Evolutionary conservation across 2,329 filamentous ascomycete species (phyloP).

Genomic region (Claviceps sp.): DNA sequence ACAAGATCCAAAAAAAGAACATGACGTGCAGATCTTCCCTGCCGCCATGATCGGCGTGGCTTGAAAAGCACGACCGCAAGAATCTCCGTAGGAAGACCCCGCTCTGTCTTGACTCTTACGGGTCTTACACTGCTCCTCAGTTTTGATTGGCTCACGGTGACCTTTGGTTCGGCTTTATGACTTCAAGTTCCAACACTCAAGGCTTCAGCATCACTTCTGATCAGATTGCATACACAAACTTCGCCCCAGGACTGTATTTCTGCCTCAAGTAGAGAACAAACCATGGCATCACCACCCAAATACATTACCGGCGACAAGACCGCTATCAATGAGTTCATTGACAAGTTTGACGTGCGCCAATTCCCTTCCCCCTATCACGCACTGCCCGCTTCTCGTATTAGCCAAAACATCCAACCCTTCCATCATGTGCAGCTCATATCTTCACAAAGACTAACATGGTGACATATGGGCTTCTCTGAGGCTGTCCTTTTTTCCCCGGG

Average conservation of each 20-base stretch:
- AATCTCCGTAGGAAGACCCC: not conserved
- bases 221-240: not conserved
- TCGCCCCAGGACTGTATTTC: too few relatives aligned
- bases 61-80: too few relatives aligned
- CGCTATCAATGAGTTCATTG: constrained; percentile 71
- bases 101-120: not conserved
- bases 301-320: constrained; percentile 68
- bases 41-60: too few relatives aligned
- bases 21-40: too few relatives aligned
- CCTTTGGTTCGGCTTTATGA: not conserved
- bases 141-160: not conserved
- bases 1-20: too few relatives aligned
- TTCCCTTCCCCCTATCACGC: not conserved
- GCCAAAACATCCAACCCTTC: too few relatives aligned
- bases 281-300: constrained; percentile 27
- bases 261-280: not conserved
- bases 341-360: constrained; percentile 74
- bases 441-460: not conserved
- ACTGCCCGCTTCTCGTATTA: not conserved
- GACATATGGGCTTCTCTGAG: constrained; percentile 18
- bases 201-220: not conserved
- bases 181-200: not conserved
- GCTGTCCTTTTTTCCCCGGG: not conserved
- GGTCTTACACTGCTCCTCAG: not conserved
- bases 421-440: not conserved